Percentiles rank a stretch among this genome's conserved stretches.
Evolutionary conservation across 139 green algal genomes (phyloP).

Genomic region (Edaphochlamys debaryana): DNA sequence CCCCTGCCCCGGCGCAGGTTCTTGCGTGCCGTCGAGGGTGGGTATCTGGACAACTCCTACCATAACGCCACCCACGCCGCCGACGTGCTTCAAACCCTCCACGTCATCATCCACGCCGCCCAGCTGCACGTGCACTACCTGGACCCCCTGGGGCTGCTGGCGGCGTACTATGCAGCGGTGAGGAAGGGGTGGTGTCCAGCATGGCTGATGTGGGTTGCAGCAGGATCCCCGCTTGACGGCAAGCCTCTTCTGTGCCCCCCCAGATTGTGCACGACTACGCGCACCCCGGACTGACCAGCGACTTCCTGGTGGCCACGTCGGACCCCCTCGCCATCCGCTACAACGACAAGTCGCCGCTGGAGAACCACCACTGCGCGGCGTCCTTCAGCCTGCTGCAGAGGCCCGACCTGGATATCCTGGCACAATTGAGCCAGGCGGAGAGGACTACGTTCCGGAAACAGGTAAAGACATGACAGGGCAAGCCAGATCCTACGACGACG

Average conservation of each 20-base stretch:
- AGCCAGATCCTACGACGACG: no score
- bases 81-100: conserved; percentile 58
- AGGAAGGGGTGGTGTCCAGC: not conserved
- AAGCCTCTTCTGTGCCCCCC: not conserved
- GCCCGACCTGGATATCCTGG: conserved; percentile 25
- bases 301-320: conserved; percentile 54
- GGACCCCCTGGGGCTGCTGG: conserved; percentile 48
- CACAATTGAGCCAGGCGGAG: not conserved
- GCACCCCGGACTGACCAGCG: conserved; percentile 61
- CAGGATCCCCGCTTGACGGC: no score
- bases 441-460: conserved; percentile 3
- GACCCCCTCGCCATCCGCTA: conserved; percentile 61
- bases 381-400: conserved; percentile 44
- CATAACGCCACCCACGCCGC: conserved; percentile 44
- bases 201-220: no score
- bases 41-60: conserved; percentile 48
- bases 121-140: conserved; percentile 41
- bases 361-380: conserved; percentile 59
- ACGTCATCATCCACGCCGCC: conserved; percentile 58
- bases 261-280: conserved; percentile 49
- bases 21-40: conserved; percentile 32
- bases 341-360: conserved; percentile 62
- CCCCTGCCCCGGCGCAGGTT: not conserved
- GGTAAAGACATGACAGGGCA: no score
- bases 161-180: conserved; percentile 58